phyloP scores from a whole-genome alignment of 495 filamentous ascomycete genomes.

The Clavariopsis aquatica region DNA sequence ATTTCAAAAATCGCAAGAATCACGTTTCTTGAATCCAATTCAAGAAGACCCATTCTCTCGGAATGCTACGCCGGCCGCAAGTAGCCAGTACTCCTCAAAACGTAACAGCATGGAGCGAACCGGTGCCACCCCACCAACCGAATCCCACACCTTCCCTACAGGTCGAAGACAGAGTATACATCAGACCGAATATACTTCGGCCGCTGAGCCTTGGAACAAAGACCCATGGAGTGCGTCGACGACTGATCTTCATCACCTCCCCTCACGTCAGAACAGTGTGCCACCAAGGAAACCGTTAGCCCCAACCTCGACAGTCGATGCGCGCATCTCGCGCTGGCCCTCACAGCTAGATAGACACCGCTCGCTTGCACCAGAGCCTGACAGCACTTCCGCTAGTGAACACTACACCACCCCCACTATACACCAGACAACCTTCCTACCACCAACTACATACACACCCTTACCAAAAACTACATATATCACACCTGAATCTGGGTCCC shows the following conservation, averaged over 20 bases:
- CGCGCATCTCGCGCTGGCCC: neutral
- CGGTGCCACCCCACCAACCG: neutral
- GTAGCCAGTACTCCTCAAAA: slow-evolving; percentile 1
- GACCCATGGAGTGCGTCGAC: neutral
- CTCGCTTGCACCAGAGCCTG: neutral
- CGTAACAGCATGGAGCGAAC: neutral
- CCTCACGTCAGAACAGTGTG: neutral
- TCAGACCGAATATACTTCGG: neutral
- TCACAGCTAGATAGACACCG: neutral
- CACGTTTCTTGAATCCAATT: neutral
- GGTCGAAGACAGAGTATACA: neutral
- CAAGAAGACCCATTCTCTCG: neutral
- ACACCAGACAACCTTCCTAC: neutral
- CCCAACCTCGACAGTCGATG: neutral
- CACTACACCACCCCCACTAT: neutral
- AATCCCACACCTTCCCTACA: too few relatives aligned
- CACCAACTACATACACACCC: neutral
- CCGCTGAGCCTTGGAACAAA: neutral
- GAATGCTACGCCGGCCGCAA: neutral
- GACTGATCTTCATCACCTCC: neutral
- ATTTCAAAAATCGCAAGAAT: neutral
- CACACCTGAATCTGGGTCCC: too few relatives aligned
- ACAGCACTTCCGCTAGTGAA: neutral
- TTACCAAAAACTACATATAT: neutral
- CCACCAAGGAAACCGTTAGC: neutral